Conservation (phyloP, 2,329 filamentous ascomycete species). For the Lecanicillium sp. region DNA sequence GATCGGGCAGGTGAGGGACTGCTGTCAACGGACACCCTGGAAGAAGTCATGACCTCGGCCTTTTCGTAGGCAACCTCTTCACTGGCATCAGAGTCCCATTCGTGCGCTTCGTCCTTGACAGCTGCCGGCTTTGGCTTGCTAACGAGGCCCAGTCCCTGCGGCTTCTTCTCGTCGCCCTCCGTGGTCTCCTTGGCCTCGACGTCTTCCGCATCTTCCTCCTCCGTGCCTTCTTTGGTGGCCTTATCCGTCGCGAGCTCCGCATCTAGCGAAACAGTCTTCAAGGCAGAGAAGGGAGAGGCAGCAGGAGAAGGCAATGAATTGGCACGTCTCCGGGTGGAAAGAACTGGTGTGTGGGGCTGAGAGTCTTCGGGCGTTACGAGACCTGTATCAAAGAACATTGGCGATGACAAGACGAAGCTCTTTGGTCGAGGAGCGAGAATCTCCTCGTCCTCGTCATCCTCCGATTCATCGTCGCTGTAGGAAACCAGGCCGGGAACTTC, state of each 20-base stretch:
- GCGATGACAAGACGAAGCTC: conserved; percentile 29
- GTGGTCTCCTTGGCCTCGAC: background rate
- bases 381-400: conserved; percentile 16
- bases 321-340: conserved; percentile 34
- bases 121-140: background rate
- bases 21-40: conserved; percentile 47
- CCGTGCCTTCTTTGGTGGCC: conserved; percentile 1
- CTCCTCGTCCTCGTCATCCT: conserved; percentile 29
- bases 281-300: conserved; percentile 9
- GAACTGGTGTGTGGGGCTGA: conserved; percentile 26
- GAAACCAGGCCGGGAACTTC: conserved; percentile 63
- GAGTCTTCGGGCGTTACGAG: conserved; percentile 25
- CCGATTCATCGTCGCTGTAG: conserved; percentile 56
- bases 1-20: conserved; percentile 36
- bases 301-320: conserved; percentile 39
- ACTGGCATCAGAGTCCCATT: conserved; percentile 29
- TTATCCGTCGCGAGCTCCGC: conserved; percentile 2
- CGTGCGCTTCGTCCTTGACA: background rate
- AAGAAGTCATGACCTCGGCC: conserved; percentile 49
- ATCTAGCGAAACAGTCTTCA: background rate
- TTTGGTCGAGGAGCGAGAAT: conserved; percentile 32
- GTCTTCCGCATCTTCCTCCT: background rate
- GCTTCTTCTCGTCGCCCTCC: background rate
- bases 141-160: too few species aligned
- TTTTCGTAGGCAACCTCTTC: conserved; percentile 44